Evolutionary conservation across 208 protist genomes (phyloP), one percentile per base, ranked within the genome.

Genomic region (Acanthamoeba royreba): DNA sequence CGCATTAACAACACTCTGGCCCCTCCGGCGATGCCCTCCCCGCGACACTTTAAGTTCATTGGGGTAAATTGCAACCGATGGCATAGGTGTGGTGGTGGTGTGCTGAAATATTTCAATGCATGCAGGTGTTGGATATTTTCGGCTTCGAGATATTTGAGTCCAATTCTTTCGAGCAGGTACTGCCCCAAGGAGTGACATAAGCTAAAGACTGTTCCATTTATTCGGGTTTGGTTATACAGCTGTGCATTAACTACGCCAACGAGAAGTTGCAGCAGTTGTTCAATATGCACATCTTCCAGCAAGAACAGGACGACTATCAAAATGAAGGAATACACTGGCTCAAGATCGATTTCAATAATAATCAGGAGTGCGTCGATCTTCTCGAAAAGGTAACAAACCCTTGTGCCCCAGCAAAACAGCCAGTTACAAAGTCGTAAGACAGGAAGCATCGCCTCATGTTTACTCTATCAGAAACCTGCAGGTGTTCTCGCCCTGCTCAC

Each of bases 401-500:
- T 19, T 55, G 9, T 55, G 13, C 13, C 49, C 49, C 49, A 25
- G 13, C 49, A 25, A 25, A 9, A 55, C 49, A 9, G 49, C 49
- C 9, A 55, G 49, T 19, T 19, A 55, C n/a, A n/a, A n/a, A n/a
- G n/a, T n/a, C n/a, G n/a, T n/a, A n/a, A n/a, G n/a, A n/a, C n/a
- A n/a, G n/a, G n/a, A n/a, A n/a, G n/a, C n/a, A n/a, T n/a, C n/a
- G n/a, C n/a, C n/a, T n/a, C n/a, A n/a, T n/a, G n/a, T 63, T 95
- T 98, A 42, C 97, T 98, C 94, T 95, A 96, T 83, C 91, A 97
- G 93, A 96, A 97, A 40, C 98, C 97, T 38, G 96, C 97, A 7
- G 98, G 98, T 66, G 94, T 99, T 9, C 98, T 99, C 83, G 45
- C 95, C 40, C 52, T 99, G 9, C 96, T 99, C 63, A 93, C 96